phyloP scores from a whole-genome alignment of 2,329 filamentous ascomycete species.

The Epichloe sylvatica region DNA sequence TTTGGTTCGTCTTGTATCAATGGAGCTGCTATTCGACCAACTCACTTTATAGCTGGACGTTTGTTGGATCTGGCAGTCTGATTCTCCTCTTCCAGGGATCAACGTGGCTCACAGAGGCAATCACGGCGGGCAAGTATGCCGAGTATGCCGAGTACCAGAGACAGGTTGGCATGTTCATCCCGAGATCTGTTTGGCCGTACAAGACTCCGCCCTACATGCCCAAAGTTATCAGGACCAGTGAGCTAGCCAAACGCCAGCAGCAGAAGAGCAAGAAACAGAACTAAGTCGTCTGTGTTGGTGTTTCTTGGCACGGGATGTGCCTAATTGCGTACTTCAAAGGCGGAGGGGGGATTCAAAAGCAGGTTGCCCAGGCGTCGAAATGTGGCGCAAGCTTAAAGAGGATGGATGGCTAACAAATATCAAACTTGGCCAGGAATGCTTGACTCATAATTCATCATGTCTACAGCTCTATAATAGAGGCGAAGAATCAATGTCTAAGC shows the following conservation, averaged over 20 bases:
- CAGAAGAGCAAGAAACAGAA: conserved; percentile 26
- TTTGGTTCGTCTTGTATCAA: conserved; percentile 80
- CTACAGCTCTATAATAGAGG: conserved; percentile 3
- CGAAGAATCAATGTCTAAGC: conserved; percentile 7
- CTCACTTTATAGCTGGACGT: conserved; percentile 65
- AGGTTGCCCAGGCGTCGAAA: not conserved
- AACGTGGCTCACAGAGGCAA: conserved; percentile 72
- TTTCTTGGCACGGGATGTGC: not conserved
- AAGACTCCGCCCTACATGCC: conserved; percentile 23
- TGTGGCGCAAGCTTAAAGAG: not conserved
- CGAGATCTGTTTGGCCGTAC: conserved; percentile 36
- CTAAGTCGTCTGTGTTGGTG: conserved; percentile 2
- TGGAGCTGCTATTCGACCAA: conserved; percentile 70
- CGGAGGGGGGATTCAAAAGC: not conserved
- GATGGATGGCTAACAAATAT: not conserved
- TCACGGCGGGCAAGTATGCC: conserved; percentile 70
- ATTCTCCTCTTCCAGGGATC: conserved; percentile 78
- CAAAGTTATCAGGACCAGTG: conserved; percentile 37
- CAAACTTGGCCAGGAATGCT: not conserved
- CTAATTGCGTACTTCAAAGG: not conserved
- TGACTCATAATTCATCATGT: not conserved
- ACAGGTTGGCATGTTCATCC: conserved; percentile 72
- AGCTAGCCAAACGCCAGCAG: conserved; percentile 31
- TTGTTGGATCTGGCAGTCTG: conserved; percentile 53
- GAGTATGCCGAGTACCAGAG: conserved; percentile 78